Evolutionary conservation across 164 flowering plant genomes (phyloP).

Genomic region (Aristolochia fimbriata): DNA sequence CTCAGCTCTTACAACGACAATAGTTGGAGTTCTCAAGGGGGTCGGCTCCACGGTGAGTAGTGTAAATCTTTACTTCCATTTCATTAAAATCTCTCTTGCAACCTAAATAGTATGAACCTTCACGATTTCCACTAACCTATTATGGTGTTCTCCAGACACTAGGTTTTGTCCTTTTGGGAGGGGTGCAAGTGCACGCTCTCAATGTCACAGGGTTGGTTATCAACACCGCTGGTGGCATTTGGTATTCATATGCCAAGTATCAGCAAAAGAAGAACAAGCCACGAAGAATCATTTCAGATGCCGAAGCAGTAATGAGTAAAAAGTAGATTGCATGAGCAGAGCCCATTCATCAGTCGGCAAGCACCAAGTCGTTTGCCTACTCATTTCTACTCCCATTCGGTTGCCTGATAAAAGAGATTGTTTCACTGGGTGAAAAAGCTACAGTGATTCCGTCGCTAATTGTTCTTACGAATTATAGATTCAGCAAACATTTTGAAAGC

Average conservation of each 20-base stretch:
- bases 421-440: too few relatives aligned
- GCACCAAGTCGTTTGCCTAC: too few relatives aligned
- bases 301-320: conserved; percentile 45
- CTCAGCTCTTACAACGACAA: conserved; percentile 96
- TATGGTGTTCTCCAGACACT: conserved; percentile 43
- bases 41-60: conserved; percentile 89
- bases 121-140: background rate
- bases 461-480: too few relatives aligned
- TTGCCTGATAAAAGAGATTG: too few relatives aligned
- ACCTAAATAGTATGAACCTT: background rate
- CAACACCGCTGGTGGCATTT: conserved; percentile 92
- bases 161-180: conserved; percentile 87
- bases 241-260: conserved; percentile 93
- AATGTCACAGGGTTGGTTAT: conserved; percentile 84
- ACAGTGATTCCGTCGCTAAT: too few relatives aligned
- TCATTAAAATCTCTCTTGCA: background rate
- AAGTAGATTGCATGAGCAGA: background rate
- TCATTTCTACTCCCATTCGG: too few relatives aligned
- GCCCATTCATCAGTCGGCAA: too few relatives aligned
- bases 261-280: conserved; percentile 65
- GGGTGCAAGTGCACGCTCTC: conserved; percentile 80
- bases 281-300: conserved; percentile 37
- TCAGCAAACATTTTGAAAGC: too few relatives aligned
- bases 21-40: conserved; percentile 97
- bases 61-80: background rate